phyloP scores from a whole-genome alignment of 495 filamentous ascomycete species.

The Hypomontagnella monticulosa region DNA sequence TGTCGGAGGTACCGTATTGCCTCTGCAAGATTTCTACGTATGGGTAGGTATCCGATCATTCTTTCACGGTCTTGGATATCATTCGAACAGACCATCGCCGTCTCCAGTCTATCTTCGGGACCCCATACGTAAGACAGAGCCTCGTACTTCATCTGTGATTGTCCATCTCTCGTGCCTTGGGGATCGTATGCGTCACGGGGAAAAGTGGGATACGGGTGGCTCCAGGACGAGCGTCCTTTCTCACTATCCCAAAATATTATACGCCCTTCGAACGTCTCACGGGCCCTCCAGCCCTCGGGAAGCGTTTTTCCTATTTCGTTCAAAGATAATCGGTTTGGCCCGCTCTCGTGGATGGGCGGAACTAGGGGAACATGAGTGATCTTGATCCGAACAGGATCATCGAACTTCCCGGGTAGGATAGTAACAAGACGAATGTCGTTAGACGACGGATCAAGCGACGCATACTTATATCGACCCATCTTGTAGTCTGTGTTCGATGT shows the following conservation, averaged over 20 bases:
- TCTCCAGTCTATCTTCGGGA: background rate
- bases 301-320: conserved; percentile 7
- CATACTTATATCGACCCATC: conserved; percentile 18
- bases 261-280: conserved; percentile 21
- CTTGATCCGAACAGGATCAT: conserved; percentile 23
- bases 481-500: no score
- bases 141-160: conserved; percentile 4
- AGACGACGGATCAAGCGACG: conserved; percentile 8
- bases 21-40: conserved; percentile 3
- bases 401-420: conserved; percentile 19
- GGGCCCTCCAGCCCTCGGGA: conserved; percentile 9
- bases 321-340: conserved; percentile 1
- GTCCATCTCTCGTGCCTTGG: background rate
- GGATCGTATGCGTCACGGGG: conserved; percentile 4
- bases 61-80: background rate
- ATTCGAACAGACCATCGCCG: background rate
- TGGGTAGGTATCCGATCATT: background rate
- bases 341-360: background rate
- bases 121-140: conserved; percentile 32
- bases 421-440: conserved; percentile 29
- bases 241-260: conserved; percentile 10
- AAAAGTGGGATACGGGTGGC: conserved; percentile 22
- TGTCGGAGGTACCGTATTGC: conserved; percentile 26
- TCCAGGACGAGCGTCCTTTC: conserved; percentile 2
- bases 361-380: conserved; percentile 19